Evolutionary conservation across 2,329 filamentous ascomycete species (phyloP).

Genomic region (Diaporthe caulivora): DNA sequence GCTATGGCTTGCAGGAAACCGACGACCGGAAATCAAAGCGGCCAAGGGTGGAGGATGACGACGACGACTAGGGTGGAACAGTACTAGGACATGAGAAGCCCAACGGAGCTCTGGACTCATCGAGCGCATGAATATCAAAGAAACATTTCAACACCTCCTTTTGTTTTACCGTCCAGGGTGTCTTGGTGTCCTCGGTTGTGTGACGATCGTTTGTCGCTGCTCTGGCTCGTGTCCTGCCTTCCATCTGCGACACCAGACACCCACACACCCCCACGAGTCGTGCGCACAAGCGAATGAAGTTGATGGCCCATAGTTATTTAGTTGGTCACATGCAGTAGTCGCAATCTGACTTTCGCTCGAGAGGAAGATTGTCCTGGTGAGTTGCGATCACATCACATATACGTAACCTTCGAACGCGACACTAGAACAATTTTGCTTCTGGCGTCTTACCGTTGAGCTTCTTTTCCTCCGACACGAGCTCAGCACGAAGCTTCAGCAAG

Average conservation of each 20-base stretch:
- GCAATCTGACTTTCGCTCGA: conserved; percentile 19
- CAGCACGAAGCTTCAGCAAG: conserved; percentile 3
- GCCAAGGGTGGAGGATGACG: conserved; percentile 82
- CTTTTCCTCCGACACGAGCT: conserved; percentile 1
- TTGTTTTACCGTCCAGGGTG: background rate
- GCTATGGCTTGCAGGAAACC: conserved; percentile 80
- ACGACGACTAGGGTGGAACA: conserved; percentile 55
- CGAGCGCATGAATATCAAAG: conserved; percentile 12
- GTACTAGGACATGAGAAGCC: background rate
- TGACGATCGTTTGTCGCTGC: background rate
- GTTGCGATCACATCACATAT: conserved; percentile 16
- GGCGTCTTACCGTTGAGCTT: background rate
- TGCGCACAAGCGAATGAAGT: conserved; percentile 14
- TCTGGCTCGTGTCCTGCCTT: conserved; percentile 5
- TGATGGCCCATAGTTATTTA: background rate
- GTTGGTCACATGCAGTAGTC: conserved; percentile 21
- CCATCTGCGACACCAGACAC: conserved; percentile 10
- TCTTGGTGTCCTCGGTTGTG: background rate
- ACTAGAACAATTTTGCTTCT: background rate
- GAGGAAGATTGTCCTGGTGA: background rate
- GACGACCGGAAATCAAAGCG: conserved; percentile 75
- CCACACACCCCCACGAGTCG: conserved; percentile 11
- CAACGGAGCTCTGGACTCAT: conserved; percentile 4
- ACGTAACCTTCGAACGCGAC: background rate
- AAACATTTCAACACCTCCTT: conserved; percentile 1